These are phyloP conservation scores for Prunus campanulata DNA, from an alignment of 306 rosid species.

Conservation along the genomic window DNA sequence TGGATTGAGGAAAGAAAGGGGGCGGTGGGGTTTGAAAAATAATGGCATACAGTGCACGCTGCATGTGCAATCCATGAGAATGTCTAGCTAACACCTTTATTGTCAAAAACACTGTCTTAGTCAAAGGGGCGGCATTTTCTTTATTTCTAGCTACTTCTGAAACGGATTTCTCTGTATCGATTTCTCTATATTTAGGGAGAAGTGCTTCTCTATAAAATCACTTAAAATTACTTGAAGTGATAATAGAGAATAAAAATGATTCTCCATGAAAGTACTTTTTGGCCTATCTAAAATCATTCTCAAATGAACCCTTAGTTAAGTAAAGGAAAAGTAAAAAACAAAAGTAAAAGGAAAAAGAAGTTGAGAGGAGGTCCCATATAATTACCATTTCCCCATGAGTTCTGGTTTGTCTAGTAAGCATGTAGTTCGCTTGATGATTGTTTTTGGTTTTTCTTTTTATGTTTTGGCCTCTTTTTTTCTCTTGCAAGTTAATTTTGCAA, in stretches of 20 bases:
- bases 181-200: too few species aligned
- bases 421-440: too few species aligned
- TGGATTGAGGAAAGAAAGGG: conserved; percentile 51
- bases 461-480: too few species aligned
- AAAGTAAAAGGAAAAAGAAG: background rate
- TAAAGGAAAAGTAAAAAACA: background rate
- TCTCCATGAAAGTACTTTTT: too few species aligned
- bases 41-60: conserved; percentile 33
- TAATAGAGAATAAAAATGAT: too few species aligned
- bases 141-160: background rate
- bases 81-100: conserved; percentile 18
- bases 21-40: conserved; percentile 44
- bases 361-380: background rate
- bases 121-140: conserved; percentile 26
- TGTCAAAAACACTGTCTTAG: background rate
- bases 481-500: too few species aligned
- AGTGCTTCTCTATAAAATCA: too few species aligned
- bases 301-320: background rate
- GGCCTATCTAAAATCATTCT: too few species aligned
- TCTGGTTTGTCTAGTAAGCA: too few species aligned
- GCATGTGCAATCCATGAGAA: conserved; percentile 49
- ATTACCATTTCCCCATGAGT: too few species aligned
- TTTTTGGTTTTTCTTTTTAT: too few species aligned
- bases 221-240: too few species aligned
- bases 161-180: background rate